phyloP scores from a whole-genome alignment of 148 eudicot genomes.

The Rhododendron ferrugineum region DNA sequence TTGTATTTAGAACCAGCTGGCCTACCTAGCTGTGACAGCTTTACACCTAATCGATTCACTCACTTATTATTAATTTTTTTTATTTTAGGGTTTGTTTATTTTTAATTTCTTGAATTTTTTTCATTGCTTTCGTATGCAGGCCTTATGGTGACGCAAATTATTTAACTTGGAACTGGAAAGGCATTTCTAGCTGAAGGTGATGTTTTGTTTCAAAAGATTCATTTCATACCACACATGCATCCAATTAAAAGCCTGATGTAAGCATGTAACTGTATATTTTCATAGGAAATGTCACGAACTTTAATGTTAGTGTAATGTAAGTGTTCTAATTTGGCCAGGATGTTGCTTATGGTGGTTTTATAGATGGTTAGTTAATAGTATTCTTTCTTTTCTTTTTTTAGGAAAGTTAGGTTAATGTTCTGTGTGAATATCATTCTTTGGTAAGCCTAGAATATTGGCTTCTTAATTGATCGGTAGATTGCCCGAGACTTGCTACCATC shows the following conservation, averaged over 20 bases:
- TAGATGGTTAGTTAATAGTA: not conserved
- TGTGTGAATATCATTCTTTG: not conserved
- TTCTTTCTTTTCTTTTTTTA: not conserved
- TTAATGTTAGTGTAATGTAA: not conserved
- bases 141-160: constrained; percentile 46
- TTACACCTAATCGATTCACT: not conserved
- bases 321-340: not conserved
- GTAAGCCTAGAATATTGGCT: not conserved
- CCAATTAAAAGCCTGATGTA: not conserved
- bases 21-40: not conserved
- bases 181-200: constrained; percentile 30
- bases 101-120: too few species aligned
- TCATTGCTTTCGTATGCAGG: constrained; percentile 23
- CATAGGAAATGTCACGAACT: not conserved
- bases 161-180: constrained; percentile 47
- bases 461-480: too few species aligned
- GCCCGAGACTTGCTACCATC: too few species aligned
- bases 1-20: not conserved
- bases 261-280: not conserved
- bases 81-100: not conserved
- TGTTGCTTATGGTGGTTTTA: not conserved
- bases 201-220: not conserved
- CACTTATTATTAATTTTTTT: not conserved
- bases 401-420: not conserved
- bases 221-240: not conserved